These are phyloP conservation scores for Pleurostoma richardsiae DNA, from an alignment of 2,329 filamentous ascomycete species.

Conservation along the genomic window DNA sequence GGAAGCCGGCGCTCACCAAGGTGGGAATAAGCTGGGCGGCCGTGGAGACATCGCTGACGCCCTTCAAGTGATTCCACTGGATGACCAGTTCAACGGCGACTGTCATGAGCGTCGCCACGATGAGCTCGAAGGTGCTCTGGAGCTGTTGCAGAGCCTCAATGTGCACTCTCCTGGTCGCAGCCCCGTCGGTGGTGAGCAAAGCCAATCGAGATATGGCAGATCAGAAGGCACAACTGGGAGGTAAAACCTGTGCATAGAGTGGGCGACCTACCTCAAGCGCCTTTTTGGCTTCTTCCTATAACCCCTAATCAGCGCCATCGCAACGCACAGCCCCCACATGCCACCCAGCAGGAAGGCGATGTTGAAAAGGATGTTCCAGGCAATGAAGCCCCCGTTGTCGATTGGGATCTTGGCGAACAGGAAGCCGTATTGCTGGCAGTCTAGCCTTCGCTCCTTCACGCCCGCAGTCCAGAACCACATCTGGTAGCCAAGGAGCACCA, in stretches of 20 bases:
- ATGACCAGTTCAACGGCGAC: slow-evolving; percentile 14
- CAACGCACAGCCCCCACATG: slow-evolving; percentile 2
- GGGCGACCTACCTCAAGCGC: background rate
- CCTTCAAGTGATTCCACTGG: slow-evolving; percentile 11
- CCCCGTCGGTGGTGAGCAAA: background rate
- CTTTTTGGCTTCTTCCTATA: background rate
- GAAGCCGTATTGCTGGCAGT: slow-evolving; percentile 10
- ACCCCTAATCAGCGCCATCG: background rate
- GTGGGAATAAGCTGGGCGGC: slow-evolving; percentile 13
- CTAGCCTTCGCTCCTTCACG: background rate
- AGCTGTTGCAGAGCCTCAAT: slow-evolving; percentile 9
- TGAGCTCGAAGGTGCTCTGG: slow-evolving; percentile 12
- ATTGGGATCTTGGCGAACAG: slow-evolving; percentile 10
- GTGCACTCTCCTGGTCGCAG: background rate
- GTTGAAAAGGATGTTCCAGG: slow-evolving; percentile 9
- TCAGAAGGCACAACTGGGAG: background rate
- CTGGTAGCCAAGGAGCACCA: slow-evolving; percentile 8
- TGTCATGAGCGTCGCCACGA: slow-evolving; percentile 10
- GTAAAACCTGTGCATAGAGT: background rate
- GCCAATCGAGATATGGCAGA: background rate
- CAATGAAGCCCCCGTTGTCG: slow-evolving; percentile 7
- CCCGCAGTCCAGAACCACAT: slow-evolving; percentile 12
- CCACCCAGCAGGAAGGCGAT: slow-evolving; percentile 10
- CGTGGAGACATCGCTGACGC: slow-evolving; percentile 21
- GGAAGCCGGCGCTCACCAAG: slow-evolving; percentile 5